Evolutionary conservation across 139 green algal species (phyloP).

Genomic region (Chlamydomonas eustigma): DNA sequence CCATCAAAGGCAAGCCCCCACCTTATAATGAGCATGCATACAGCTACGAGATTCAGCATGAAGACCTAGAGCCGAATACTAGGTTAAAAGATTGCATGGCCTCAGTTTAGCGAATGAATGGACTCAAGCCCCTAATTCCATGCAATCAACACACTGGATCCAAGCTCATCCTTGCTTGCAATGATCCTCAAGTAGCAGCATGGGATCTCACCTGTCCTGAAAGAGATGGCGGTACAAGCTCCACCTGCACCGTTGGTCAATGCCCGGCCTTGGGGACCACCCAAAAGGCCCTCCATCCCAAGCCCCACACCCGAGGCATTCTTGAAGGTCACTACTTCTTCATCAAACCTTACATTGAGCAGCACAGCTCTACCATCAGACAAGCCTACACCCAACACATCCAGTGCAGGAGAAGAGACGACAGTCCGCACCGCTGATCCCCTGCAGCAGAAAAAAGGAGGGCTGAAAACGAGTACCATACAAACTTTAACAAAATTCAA

Average conservation of each 20-base stretch:
- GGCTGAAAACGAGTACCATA: too few relatives aligned
- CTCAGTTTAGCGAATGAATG: too few relatives aligned
- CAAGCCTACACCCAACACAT: slow-evolving; percentile 89
- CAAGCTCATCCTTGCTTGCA: neutral
- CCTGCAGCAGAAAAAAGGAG: slow-evolving; percentile 21
- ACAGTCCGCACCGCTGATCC: slow-evolving; percentile 56
- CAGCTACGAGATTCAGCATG: too few relatives aligned
- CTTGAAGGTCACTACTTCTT: slow-evolving; percentile 32
- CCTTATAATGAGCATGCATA: too few relatives aligned
- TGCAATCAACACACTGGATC: too few relatives aligned
- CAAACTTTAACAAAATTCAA: too few relatives aligned
- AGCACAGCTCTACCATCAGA: slow-evolving; percentile 78
- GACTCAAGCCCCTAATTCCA: too few relatives aligned
- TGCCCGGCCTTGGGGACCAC: slow-evolving; percentile 14
- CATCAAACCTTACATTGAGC: slow-evolving; percentile 77
- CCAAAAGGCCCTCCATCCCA: slow-evolving; percentile 15
- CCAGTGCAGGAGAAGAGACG: slow-evolving; percentile 79
- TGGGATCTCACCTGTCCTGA: slow-evolving; percentile 29
- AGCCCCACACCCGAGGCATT: slow-evolving; percentile 69
- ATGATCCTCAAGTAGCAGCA: neutral
- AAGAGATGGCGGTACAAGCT: slow-evolving; percentile 17
- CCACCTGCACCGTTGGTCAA: slow-evolving; percentile 11
- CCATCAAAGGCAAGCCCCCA: slow-evolving; percentile 70
- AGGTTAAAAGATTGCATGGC: too few relatives aligned
- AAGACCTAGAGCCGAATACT: too few relatives aligned